A percentile compares a stretch with the other conserved stretches of the same genome.
These are phyloP conservation scores for Hyaloperonospora brassicae DNA, from an alignment of 352 stramenopile species.

Conservation along the genomic window DNA sequence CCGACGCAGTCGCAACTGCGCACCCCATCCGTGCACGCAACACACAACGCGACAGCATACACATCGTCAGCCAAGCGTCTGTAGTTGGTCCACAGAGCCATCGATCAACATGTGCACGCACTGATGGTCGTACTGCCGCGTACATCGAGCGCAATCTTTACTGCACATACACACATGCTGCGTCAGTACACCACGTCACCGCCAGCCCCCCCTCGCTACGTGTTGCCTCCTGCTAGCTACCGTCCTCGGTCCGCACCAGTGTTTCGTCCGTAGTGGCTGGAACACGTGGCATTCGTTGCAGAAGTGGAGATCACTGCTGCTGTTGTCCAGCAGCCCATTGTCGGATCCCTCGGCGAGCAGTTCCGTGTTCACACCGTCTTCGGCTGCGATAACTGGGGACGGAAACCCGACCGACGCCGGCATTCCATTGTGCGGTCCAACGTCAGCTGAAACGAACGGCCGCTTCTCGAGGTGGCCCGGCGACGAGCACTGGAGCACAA, in stretches of 20 bases:
- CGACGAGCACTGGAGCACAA: slow-evolving; percentile 50
- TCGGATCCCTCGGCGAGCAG: slow-evolving; percentile 19
- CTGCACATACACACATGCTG: slow-evolving; percentile 21
- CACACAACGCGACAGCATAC: not conserved
- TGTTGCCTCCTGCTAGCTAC: not conserved
- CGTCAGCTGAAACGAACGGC: slow-evolving; percentile 13
- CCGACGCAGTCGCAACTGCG: slow-evolving; percentile 70
- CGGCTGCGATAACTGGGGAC: slow-evolving; percentile 8
- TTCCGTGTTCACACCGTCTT: slow-evolving; percentile 30
- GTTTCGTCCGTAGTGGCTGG: slow-evolving; percentile 60
- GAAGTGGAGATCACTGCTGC: slow-evolving; percentile 32
- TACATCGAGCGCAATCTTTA: slow-evolving; percentile 66
- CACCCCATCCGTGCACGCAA: not conserved
- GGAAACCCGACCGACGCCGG: slow-evolving; percentile 4
- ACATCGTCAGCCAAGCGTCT: not conserved
- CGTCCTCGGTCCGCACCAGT: slow-evolving; percentile 35
- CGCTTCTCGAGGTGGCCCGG: slow-evolving; percentile 46
- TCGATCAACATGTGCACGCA: slow-evolving; percentile 20
- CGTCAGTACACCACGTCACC: slow-evolving; percentile 4
- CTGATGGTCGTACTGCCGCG: slow-evolving; percentile 77
- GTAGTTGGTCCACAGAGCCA: not conserved
- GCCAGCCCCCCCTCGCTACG: not conserved
- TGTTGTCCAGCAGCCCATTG: slow-evolving; percentile 9
- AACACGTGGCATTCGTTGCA: slow-evolving; percentile 53
- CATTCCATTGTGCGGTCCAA: slow-evolving; percentile 2